Evolutionary conservation across 352 stramenopile species (phyloP), one percentile per base, ranked within the genome.

Genomic region (Globisporangium spiculum): DNA sequence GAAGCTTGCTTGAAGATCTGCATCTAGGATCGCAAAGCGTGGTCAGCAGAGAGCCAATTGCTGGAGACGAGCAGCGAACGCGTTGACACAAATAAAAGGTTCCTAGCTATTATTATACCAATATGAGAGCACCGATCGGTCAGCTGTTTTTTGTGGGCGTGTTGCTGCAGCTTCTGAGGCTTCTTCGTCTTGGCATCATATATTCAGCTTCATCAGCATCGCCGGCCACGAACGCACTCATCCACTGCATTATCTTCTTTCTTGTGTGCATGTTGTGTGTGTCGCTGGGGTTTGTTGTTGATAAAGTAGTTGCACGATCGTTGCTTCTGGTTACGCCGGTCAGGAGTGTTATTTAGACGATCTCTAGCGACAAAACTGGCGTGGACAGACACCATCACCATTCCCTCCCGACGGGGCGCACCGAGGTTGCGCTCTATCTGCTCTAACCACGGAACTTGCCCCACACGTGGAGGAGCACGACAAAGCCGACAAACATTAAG

Each of bases 401-500:
- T 30, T 22, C 56, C 46, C 56, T 38, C 30, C 20, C 56, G 56
- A 61, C 56, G 56, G 4, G 32, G 3, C 56, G 56, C 56, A 62
- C 32, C 32, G 56, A 62, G 56, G 41, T 62, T 22, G 32, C 56
- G 32, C 56, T 62, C 56, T 62, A 62, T 62, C 27, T 36, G 64
- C 56, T 55, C 60, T 92, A 93, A 69, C 85, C 81, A 74, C 87
- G 94, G 84, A 99, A 98, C 81, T 99, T 99, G 75, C 96, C 96
- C 92, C 93, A 98, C 73, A 99, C 97, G 79, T 99, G 96, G 68
- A 99, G 89, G 70, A 99, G 82, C 68, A 99, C 96, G 57, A 99
- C 96, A 66, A 98, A 94, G 67, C 94, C 96, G 61, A 99, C 96
- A 77, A 99, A 99, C 64, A 93, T 88, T 66, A 99, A 83, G 72